Base-by-base conservation (phyloP, 2,329 filamentous ascomycete genomes). In the Xylaria sp. region DNA sequence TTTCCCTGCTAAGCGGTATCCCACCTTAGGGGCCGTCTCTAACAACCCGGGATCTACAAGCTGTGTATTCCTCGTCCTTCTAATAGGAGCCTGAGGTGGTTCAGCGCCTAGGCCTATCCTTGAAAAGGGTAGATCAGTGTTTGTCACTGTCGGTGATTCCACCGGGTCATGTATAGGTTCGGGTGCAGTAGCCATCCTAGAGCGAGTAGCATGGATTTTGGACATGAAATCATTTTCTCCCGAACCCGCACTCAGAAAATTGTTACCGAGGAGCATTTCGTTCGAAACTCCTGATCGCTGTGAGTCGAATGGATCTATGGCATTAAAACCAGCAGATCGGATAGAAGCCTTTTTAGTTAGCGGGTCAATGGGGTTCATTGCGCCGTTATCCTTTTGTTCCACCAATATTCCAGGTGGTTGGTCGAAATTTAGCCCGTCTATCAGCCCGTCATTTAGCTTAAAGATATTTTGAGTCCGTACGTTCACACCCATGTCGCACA, bases 391-490 rank as follows among this genome's bases (percentile, higher is more conserved):
- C 69, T 79, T 82, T 48, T 78, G 77, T 58, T 83, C 82, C n/a
- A 72, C 70, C 19, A 74, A 71, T 39, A 76, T 53, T 67, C 75
- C 68, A 77, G 78, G 72, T 61, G 69, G 68, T 3, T 72, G 71
- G 5, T 82, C 81, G 11, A 75, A 76, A 58, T 85, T 83, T 63
- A 88, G 83, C 59, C 81, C 81, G 47, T 84, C 83, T 39, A 85
- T 72, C 42, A 89, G 78, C 7, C 78, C 69, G 21, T 89, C 86
- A 68, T 87, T 93, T 74, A 92, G 82, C 77, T 90, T 93, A 82
- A 97, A 99, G 70, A 98, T 92, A 75, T 97, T 97, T 30, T 90
- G 87, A 9, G 96, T 89, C 64, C 92, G 90, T 63, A 98, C 86
- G 72, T 90, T 90, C 53, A 93, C 91, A 3, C 93, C 93, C 90